phyloP scores from a whole-genome alignment of 768 basidiomycete species.

The Suillus subaureus region DNA sequence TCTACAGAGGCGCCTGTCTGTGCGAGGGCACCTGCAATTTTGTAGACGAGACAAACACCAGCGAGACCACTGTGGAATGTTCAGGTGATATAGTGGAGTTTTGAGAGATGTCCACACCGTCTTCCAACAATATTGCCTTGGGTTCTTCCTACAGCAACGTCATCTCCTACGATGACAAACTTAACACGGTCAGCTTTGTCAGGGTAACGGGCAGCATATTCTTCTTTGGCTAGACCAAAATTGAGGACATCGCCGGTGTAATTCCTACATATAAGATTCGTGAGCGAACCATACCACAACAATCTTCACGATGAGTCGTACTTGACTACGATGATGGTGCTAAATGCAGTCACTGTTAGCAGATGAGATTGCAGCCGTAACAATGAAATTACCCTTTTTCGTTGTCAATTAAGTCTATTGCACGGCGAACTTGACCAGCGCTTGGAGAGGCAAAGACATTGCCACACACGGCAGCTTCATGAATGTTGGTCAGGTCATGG shows the following conservation, averaged over 20 bases:
- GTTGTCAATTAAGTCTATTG: constrained; percentile 74
- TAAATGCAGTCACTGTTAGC: constrained; percentile 27
- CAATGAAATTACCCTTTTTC: constrained; percentile 59
- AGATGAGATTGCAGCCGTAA: constrained; percentile 1
- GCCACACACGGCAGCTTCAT: constrained; percentile 79
- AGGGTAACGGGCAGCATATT: constrained; percentile 71
- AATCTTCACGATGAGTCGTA: constrained; percentile 28
- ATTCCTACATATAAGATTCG: constrained; percentile 48
- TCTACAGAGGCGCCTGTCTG: constrained; percentile 65
- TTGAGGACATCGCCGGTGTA: constrained; percentile 94
- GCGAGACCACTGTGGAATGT: constrained; percentile 66
- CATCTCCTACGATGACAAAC: constrained; percentile 86
- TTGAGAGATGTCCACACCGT: constrained; percentile 43
- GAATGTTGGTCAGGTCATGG: constrained; percentile 3
- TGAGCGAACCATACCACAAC: constrained; percentile 8
- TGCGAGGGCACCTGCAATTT: constrained; percentile 86
- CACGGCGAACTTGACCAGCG: constrained; percentile 79
- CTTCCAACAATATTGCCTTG: constrained; percentile 87
- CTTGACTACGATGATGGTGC: constrained; percentile 86
- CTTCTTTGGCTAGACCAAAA: constrained; percentile 88
- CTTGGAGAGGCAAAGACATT: constrained; percentile 91
- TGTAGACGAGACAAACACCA: constrained; percentile 84
- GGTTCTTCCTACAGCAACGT: constrained; percentile 81
- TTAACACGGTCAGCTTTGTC: constrained; percentile 66
- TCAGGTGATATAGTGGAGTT: background rate